These are phyloP conservation scores for Colletotrichum spinosum DNA, from an alignment of 2,329 filamentous ascomycete genomes.

Conservation along the genomic window DNA sequence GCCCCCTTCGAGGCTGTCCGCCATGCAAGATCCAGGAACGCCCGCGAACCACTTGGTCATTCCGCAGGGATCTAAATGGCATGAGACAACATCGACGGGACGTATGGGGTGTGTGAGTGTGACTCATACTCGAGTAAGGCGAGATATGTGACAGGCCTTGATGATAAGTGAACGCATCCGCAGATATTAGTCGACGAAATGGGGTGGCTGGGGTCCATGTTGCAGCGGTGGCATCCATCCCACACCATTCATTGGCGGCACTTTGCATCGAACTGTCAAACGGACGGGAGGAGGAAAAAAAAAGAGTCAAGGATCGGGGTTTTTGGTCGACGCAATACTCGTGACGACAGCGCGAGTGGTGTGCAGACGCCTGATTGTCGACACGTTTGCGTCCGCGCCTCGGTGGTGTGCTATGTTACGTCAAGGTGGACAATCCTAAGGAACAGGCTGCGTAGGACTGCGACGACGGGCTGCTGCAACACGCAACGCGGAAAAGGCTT, in stretches of 20 bases:
- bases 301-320: constrained; percentile 11
- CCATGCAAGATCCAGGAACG: constrained; percentile 40
- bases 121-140: constrained; percentile 34
- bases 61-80: constrained; percentile 37
- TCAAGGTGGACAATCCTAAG: not conserved
- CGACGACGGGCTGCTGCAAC: constrained; percentile 18
- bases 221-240: constrained; percentile 23
- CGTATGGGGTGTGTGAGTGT: constrained; percentile 39
- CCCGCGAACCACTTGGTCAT: constrained; percentile 30
- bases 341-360: constrained; percentile 19
- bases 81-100: constrained; percentile 17
- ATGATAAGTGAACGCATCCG: no score
- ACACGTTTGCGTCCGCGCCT: constrained; percentile 3
- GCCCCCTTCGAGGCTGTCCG: constrained; percentile 19
- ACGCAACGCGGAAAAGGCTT: constrained; percentile 28
- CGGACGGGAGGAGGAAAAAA: not conserved
- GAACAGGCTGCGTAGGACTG: constrained; percentile 16
- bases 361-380: constrained; percentile 5
- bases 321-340: constrained; percentile 11
- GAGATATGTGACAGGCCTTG: constrained; percentile 1
- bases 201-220: constrained; percentile 37
- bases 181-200: constrained; percentile 23
- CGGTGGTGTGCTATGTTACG: constrained; percentile 5
- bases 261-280: constrained; percentile 35
- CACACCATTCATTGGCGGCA: constrained; percentile 32